Evolutionary conservation across 352 stramenopile genomes (phyloP).

Genomic region (Globisporangium cylindrosporum): DNA sequence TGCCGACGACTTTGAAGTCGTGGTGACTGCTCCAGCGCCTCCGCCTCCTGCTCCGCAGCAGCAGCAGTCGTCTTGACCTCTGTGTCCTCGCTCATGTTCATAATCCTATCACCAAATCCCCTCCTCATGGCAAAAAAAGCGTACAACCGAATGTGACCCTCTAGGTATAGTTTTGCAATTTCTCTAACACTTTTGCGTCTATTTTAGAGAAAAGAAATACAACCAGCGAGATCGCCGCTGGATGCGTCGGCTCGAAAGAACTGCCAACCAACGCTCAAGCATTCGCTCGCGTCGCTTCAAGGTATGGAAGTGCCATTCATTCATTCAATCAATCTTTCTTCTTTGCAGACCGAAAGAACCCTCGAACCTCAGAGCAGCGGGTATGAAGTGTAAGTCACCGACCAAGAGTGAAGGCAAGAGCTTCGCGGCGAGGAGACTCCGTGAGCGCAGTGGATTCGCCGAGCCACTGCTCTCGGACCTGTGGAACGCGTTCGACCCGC

Average conservation of each 20-base stretch:
- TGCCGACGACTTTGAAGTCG: constrained; percentile 7
- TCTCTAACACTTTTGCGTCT: neutral
- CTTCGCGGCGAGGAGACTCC: constrained; percentile 1
- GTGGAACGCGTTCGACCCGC: constrained; percentile 49
- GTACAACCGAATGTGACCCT: neutral
- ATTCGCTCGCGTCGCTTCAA: neutral
- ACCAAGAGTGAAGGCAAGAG: constrained; percentile 1
- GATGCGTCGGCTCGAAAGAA: neutral
- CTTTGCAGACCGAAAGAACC: neutral
- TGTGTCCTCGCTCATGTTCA: neutral
- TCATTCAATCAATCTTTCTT: neutral
- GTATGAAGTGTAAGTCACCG: neutral
- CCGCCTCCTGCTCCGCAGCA: neutral
- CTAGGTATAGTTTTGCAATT: constrained; percentile 5
- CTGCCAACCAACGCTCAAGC: neutral
- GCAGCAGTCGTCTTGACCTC: constrained; percentile 1
- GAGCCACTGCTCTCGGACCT: constrained; percentile 5
- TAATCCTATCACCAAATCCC: constrained; percentile 1
- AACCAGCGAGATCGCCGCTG: neutral
- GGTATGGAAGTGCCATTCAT: neutral
- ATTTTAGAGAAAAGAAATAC: constrained; percentile 7
- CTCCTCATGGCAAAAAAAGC: neutral
- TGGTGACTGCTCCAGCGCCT: constrained; percentile 1
- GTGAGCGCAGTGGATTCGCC: neutral
- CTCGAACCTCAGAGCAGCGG: neutral